Evolutionary conservation across 805 yeast species (phyloP).

Genomic region (Saturnispora diversa): DNA sequence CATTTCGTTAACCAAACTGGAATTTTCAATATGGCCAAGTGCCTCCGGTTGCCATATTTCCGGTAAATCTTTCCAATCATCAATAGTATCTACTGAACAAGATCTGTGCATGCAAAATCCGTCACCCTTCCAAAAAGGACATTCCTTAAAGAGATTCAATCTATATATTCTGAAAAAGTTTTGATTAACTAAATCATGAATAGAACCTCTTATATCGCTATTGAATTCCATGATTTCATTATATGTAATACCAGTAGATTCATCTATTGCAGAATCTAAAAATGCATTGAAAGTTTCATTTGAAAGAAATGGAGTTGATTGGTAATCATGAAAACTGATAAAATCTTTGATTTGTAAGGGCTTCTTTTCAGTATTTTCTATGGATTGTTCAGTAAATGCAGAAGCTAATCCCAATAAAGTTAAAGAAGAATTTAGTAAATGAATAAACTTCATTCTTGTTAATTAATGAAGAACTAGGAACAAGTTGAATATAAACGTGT

Average conservation of each 20-base stretch:
- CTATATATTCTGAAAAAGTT: constrained; percentile 86
- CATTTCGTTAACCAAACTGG: constrained; percentile 29
- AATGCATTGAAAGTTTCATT: constrained; percentile 19
- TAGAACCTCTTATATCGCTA: constrained; percentile 41
- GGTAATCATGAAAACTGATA: constrained; percentile 26
- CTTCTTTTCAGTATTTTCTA: constrained; percentile 9
- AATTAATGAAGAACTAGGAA: background rate
- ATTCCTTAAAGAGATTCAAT: constrained; percentile 69
- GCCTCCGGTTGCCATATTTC: constrained; percentile 68
- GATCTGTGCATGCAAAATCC: constrained; percentile 82
- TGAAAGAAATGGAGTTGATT: constrained; percentile 25
- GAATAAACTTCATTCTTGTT: too few species aligned
- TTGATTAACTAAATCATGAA: constrained; percentile 53
- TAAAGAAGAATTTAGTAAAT: too few species aligned
- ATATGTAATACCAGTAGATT: constrained; percentile 29
- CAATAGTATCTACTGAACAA: constrained; percentile 83
- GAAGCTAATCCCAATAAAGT: too few species aligned
- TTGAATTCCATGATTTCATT: constrained; percentile 47
- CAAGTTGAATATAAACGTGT: constrained; percentile 1
- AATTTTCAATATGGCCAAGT: constrained; percentile 44
- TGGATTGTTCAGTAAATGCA: too few species aligned
- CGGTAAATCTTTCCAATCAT: constrained; percentile 62
- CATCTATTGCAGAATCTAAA: constrained; percentile 20
- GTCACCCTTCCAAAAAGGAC: constrained; percentile 79
- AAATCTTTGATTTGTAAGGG: constrained; percentile 16